Evolutionary conservation across 805 yeast species (phyloP), one percentile per base, ranked within the genome.

Genomic region (Ogataea ganodermae): DNA sequence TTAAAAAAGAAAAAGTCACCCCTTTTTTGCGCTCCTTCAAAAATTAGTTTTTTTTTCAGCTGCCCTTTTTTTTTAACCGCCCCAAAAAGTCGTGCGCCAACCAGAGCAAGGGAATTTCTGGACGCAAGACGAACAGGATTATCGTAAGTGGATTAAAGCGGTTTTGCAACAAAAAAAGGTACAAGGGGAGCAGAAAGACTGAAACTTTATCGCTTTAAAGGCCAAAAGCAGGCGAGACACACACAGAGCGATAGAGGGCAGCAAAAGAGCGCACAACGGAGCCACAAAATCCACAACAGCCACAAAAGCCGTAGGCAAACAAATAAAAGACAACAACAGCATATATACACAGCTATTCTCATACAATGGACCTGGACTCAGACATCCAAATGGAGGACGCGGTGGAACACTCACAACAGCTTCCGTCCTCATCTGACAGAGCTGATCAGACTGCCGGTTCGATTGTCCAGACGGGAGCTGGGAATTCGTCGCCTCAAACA

Each of bases 381-480:
- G 95, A 86, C 65, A 85, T 85, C 49, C 90, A 86, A 55, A 86
- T 86, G 94, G 91, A 85, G 66, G 94, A 86, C 61, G 89, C 84
- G 49, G 71, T 75, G 52, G 80, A 65, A 39, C 64, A 52, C 27
- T 46, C 55, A 12, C 52, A 45, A 42, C 57, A 48, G 42, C 35
- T 38, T 30, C 43, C 43, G 16, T 36, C 47, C 10, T 43, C 46
- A 20, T 43, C 46, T 10, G 46, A 43, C 26, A 23, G 48, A 46
- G 32, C 44, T 20, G 48, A 35, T 43, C 35, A 48, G 23, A 22
- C 48, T 27, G 41, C 44, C 17, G 30, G 28, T 26, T 22, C 32
- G 31, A 35, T 41, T 45, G 38, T 52, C 45, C 28, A 46, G 20
- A 59, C 67, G 38, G 57, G 59, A 35, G 51, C 52, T 10, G 42